Conservation (phyloP, 2,329 filamentous ascomycete genomes). For the Ascochyta fabae region DNA sequence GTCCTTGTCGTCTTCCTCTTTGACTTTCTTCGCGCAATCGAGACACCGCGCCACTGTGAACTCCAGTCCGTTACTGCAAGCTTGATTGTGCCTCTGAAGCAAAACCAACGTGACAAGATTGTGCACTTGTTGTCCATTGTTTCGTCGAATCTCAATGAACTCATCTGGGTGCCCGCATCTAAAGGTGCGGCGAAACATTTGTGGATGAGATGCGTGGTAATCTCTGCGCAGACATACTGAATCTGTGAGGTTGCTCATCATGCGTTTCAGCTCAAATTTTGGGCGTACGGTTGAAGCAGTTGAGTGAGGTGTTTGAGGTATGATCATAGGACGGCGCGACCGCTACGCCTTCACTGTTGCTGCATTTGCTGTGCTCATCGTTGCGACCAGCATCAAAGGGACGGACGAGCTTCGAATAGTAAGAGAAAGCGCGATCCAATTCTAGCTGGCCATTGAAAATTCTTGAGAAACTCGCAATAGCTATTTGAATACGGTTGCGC, state of each 20-base stretch:
- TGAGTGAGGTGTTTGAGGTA: not conserved
- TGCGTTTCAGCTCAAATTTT: not conserved
- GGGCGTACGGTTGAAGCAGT: not conserved
- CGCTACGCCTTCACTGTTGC: not conserved
- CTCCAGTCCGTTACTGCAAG: not conserved
- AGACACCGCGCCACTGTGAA: constrained; percentile 2
- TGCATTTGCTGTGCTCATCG: not conserved
- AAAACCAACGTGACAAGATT: not conserved
- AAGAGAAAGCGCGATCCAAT: not conserved
- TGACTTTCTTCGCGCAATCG: not conserved
- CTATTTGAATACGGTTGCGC: not conserved
- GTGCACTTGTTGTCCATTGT: not conserved
- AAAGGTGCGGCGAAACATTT: constrained; percentile 24
- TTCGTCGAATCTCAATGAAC: constrained; percentile 9
- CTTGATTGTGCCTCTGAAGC: not conserved
- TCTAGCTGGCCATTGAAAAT: not conserved
- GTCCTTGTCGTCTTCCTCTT: not conserved
- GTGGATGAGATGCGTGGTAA: constrained; percentile 9
- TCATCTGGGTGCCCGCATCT: constrained; percentile 28
- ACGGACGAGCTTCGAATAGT: not conserved
- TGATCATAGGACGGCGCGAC: too few relatives aligned
- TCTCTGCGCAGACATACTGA: not conserved
- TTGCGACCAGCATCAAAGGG: not conserved
- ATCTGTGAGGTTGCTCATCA: not conserved
- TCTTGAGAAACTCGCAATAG: not conserved